A percentile compares a stretch with the other conserved stretches of the same genome.
Evolutionary conservation across 768 basidiomycete genomes (phyloP).

Genomic region (Collybia sordida): DNA sequence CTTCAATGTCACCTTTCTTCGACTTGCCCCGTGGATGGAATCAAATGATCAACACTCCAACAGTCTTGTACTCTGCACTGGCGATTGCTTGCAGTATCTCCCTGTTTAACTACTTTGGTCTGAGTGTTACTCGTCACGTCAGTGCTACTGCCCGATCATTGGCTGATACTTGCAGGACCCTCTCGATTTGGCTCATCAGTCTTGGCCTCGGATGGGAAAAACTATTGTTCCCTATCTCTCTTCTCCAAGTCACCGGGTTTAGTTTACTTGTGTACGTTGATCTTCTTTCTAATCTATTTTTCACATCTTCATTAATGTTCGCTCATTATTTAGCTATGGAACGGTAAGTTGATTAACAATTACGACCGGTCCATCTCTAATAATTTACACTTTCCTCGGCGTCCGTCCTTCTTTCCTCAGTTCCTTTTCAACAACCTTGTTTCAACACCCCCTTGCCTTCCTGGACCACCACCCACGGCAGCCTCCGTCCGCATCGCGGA

Average conservation of each 20-base stretch:
- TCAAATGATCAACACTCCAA: constrained; percentile 81
- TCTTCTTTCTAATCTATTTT: not conserved
- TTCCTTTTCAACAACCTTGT: constrained; percentile 92
- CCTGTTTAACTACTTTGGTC: constrained; percentile 85
- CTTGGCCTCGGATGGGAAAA: constrained; percentile 89
- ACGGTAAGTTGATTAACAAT: constrained; percentile 51
- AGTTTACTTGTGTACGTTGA: constrained; percentile 80
- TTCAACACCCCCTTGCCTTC: constrained; percentile 58
- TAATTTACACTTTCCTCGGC: not conserved
- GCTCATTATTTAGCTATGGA: constrained; percentile 61
- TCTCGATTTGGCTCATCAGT: constrained; percentile 95
- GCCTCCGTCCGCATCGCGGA: constrained; percentile 38
- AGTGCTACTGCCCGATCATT: constrained; percentile 90
- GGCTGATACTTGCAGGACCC: constrained; percentile 93
- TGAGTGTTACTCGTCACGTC: constrained; percentile 90
- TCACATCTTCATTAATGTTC: constrained; percentile 8
- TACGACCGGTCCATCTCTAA: constrained; percentile 10
- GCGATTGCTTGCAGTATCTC: constrained; percentile 78
- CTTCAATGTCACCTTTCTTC: constrained; percentile 70
- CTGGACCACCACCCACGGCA: constrained; percentile 39
- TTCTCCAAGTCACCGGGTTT: constrained; percentile 85
- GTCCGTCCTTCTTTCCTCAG: constrained; percentile 26
- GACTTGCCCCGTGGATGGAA: constrained; percentile 88
- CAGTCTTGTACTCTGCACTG: constrained; percentile 64
- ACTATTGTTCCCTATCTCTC: constrained; percentile 76